Conservation (phyloP, 257 asterid genomes). For the Solanum ossicruentum region DNA sequence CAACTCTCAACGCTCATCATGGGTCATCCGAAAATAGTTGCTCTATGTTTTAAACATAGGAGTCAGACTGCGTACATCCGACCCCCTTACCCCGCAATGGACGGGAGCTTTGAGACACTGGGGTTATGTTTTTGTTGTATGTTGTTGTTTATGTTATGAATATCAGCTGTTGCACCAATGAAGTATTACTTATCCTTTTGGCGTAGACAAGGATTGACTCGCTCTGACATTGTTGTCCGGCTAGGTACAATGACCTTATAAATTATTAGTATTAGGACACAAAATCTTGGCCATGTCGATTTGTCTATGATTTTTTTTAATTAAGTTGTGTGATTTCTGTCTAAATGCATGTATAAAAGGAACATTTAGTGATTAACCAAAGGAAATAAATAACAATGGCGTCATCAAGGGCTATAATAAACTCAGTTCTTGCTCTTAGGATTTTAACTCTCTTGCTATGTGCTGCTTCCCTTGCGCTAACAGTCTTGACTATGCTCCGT, state of each 20-base stretch:
- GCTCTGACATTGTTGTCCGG: neutral
- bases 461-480: neutral
- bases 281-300: neutral
- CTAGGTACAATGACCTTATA: neutral
- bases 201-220: neutral
- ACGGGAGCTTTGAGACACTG: too few species aligned
- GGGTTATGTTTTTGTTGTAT: too few species aligned
- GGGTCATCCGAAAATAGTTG: too few species aligned
- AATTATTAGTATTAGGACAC: neutral
- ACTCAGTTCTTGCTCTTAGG: neutral
- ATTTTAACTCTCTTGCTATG: neutral
- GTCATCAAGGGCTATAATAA: neutral
- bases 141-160: too few species aligned
- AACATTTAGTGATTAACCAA: neutral
- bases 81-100: too few species aligned
- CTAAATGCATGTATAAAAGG: neutral
- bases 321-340: neutral
- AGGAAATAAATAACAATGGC: neutral
- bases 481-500: neutral
- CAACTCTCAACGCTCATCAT: too few species aligned
- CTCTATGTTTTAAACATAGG: too few species aligned
- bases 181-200: too few species aligned
- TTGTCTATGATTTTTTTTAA: neutral
- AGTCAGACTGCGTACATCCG: too few species aligned
- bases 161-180: too few species aligned